These are phyloP conservation scores for Chlorella sp. DNA, from an alignment of 139 green algal genomes.

Conservation along the genomic window DNA sequence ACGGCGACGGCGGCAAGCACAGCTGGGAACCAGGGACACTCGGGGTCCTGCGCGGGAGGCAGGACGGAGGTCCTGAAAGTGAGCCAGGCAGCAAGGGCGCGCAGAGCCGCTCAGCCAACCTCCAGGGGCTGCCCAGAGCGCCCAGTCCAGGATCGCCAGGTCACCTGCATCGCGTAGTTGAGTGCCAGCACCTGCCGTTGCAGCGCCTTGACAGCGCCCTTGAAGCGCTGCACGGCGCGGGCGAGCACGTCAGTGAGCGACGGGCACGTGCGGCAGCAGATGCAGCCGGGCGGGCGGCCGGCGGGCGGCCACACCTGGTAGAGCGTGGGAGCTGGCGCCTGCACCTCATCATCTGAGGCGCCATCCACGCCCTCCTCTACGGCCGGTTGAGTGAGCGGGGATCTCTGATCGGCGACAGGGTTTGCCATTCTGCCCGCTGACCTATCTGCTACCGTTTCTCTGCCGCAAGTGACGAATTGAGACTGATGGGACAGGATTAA, in stretches of 20 bases:
- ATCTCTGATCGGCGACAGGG: too few species aligned
- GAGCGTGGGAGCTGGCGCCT: too few species aligned
- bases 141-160: not conserved
- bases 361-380: not conserved
- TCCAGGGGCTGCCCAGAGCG: not conserved
- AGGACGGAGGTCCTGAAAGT: not conserved
- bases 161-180: conserved; percentile 35
- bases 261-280: not conserved
- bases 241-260: not conserved
- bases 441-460: too few species aligned
- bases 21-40: not conserved
- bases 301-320: not conserved
- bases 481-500: too few species aligned
- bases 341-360: not conserved
- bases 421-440: too few species aligned
- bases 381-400: not conserved
- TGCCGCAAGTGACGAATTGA: too few species aligned
- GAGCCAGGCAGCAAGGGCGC: conserved; percentile 4
- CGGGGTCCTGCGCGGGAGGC: not conserved
- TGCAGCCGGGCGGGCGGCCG: not conserved
- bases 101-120: not conserved
- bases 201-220: conserved; percentile 33
- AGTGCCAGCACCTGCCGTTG: conserved; percentile 41
- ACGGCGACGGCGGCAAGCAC: conserved; percentile 11
- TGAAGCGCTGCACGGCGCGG: conserved; percentile 1